Evolutionary conservation across 2,329 filamentous ascomycete genomes (phyloP), one percentile per base, ranked within the genome.

Genomic region (Zasmidium angulare): DNA sequence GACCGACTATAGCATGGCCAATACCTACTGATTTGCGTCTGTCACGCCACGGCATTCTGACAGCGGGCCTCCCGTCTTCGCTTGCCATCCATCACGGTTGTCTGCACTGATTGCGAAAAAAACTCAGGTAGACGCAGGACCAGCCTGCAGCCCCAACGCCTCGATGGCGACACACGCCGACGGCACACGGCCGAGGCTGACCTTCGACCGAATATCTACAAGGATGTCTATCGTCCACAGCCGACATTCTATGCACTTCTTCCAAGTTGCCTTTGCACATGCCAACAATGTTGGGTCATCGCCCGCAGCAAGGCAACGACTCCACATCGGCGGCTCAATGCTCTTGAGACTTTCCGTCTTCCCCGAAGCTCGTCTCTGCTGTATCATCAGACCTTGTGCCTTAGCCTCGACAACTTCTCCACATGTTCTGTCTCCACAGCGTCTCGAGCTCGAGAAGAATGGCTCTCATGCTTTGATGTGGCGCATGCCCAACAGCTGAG

Each of bases 41-140:
- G n/a, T 53, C 51, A 53, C 51, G 51, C 51, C 51, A 53, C 19
- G 36, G 1, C 20, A 46, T 19, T 43, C 36, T 14, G 36, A 43
- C 36, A 43, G 36, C 36, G 12, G 36, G n/a, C 11, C 36, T 29
- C 26, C 26, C 26, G 26, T 29, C 26, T 29, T 43, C 36, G 36
- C 36, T 43, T 43, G 21, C 23, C 14, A n/a, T 19, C 23, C 43
- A 55, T 55, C 53, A 55, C 12, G 43, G 53, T 55, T 7, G 36
- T 43, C 36, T 43, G 36, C 36, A 43, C 26, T 6, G 6, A 29
- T 29, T 29, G 4, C 11, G 36, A 7, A 43, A 43, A 43, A 43
- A 43, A 7, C 36, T 19, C 36, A 43, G 6, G n/a, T 43, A 43
- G 36, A 43, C 36, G n/a, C 11, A 29, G 26, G 26, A 29, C 26